Evolutionary conservation across 768 basidiomycete genomes (phyloP), one percentile per base, ranked within the genome.

Genomic region (Clitopilus passeckerianus): DNA sequence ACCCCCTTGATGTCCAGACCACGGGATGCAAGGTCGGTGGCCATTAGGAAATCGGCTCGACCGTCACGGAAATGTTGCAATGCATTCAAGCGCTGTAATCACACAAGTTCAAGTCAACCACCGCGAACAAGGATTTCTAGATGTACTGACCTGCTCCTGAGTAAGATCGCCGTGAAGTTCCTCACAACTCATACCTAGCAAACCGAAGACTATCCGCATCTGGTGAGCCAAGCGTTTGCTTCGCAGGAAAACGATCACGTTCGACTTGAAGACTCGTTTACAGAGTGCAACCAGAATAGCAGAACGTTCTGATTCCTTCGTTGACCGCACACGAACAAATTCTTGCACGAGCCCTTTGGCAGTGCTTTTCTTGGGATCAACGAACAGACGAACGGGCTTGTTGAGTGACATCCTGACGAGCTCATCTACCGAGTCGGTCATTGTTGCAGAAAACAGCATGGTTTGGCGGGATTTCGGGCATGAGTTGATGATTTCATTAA

Each of bases 141-240:
- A 41, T 22, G 56, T 56, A 66, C 77, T 52, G 59, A 90, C 95
- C 83, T 97, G 93, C 73, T 98, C 97, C 74, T 99, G 97, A 15
- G 91, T 87, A 61, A 99, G 81, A 70, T 99, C 91, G 1, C 97
- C 97, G 66, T 99, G 97, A 58, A 99, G 72, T 70, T 99, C 97
- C 55, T 87, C 93, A 54, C 92, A 90, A 67, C 87, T 90, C 83
- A 97, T 80, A n/a, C 80, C 87, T n/a, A 93, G 73, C 27, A 99
- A 74, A 56, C 91, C 84, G 68, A 98, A 99, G 23, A 98, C 83
- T 54, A 98, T 86, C 54, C 95, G 87, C 82, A 98, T 91, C 73
- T 98, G 95, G 79, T 98, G 97, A 8, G 95, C 96, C 20, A 97
- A 79, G 65, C 95, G 95, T 74, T 99, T 99, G 74, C 95, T 98